A percentile compares a stretch with the other conserved stretches of the same genome.
phyloP scores from a whole-genome alignment of 1,284 basidiomycete genomes.

The Tilletiopsis washingtonensis region DNA sequence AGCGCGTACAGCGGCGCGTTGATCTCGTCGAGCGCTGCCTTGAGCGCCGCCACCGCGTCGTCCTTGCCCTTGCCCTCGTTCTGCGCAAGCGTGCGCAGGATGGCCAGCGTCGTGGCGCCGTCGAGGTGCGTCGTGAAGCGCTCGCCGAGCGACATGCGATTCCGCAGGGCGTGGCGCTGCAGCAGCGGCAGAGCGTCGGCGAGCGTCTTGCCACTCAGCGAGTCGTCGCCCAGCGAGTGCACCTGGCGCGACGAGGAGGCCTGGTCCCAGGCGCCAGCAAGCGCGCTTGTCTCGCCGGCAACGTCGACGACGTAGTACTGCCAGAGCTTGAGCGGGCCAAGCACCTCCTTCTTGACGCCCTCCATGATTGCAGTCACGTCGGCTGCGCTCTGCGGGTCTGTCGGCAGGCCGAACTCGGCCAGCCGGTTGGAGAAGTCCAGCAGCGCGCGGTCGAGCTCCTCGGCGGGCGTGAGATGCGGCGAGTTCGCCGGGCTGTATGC shows the following conservation, averaged over 20 bases:
- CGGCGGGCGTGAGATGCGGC: slow-evolving; percentile 36
- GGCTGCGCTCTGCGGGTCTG: slow-evolving; percentile 18
- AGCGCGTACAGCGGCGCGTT: slow-evolving; percentile 24
- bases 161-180: slow-evolving; percentile 19
- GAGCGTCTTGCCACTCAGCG: not conserved
- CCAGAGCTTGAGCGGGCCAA: slow-evolving; percentile 32
- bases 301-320: slow-evolving; percentile 38
- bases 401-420: slow-evolving; percentile 16
- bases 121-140: slow-evolving; percentile 32
- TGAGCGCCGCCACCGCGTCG: slow-evolving; percentile 13
- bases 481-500: slow-evolving; percentile 39
- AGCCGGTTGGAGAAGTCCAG: slow-evolving; percentile 21
- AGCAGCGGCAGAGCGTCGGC: slow-evolving; percentile 6
- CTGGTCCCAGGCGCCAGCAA: slow-evolving; percentile 14
- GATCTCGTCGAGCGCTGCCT: slow-evolving; percentile 23
- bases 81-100: slow-evolving; percentile 11
- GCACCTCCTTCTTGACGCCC: slow-evolving; percentile 26
- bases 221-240: slow-evolving; percentile 6
- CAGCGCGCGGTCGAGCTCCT: slow-evolving; percentile 34
- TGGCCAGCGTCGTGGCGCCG: slow-evolving; percentile 11
- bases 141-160: slow-evolving; percentile 20
- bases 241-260: not conserved
- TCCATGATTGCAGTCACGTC: slow-evolving; percentile 28
- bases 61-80: slow-evolving; percentile 11
- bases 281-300: slow-evolving; percentile 15